Conservation (phyloP, 2,329 filamentous ascomycete genomes). For the Fonsecaea multimorphosa region DNA sequence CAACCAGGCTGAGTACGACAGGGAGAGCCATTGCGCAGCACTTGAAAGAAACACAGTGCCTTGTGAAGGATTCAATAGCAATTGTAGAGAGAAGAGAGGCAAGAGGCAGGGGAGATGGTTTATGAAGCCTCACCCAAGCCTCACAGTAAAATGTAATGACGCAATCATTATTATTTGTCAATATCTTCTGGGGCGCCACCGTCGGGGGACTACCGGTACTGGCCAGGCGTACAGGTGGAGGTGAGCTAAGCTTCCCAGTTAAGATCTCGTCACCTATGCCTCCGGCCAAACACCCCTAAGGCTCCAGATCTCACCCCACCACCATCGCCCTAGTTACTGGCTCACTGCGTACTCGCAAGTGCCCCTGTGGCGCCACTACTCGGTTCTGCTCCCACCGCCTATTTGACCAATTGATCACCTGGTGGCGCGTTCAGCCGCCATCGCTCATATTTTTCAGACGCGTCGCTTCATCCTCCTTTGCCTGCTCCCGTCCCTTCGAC, state of each 20-base stretch:
- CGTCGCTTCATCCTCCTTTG: not conserved
- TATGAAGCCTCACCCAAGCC: not conserved
- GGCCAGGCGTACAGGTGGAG: not conserved
- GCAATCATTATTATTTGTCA: not conserved
- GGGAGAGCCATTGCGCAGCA: constrained; percentile 69
- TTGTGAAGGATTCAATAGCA: not conserved
- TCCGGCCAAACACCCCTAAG: not conserved
- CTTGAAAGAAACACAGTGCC: not conserved
- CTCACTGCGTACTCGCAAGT: too few species aligned
- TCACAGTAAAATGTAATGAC: not conserved
- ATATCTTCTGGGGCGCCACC: not conserved
- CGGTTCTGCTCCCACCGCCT: not conserved
- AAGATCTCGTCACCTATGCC: not conserved
- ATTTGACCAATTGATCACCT: not conserved
- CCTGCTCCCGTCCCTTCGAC: not conserved
- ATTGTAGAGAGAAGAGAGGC: not conserved
- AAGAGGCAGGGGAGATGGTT: not conserved
- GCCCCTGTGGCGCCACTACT: not conserved
- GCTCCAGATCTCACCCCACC: not conserved
- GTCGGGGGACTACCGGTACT: too few species aligned
- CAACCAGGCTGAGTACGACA: constrained; percentile 69
- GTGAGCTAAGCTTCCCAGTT: not conserved
- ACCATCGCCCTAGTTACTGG: not conserved
- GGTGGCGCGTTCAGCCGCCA: not conserved
- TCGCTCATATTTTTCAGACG: not conserved